Evolutionary conservation across 495 filamentous ascomycete genomes (phyloP), one percentile per base, ranked within the genome.

Genomic region (Penicillium roqueforti): DNA sequence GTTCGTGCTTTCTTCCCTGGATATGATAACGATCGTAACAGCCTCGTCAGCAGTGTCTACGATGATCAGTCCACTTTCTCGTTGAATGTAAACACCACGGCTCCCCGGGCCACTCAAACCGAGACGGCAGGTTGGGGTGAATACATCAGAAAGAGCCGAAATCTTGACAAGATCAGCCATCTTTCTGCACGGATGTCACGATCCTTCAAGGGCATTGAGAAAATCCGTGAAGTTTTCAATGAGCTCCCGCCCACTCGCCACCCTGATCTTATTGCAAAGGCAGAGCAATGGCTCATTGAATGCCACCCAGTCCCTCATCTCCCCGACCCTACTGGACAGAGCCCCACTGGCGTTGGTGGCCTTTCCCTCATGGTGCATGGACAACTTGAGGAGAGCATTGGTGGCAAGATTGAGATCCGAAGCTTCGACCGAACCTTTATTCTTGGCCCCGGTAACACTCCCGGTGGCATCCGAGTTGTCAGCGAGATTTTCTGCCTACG

Each of bases 391-490:
- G 92, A 97, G 58, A 68, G 82, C 7, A 56, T 68, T n/a, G 62
- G 74, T 6, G 70, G 79, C 31, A 80, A 82, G 51, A 78, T 80
- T 25, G 77, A 79, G 51, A 74, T 67, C 4, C 85, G 92, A 55
- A 89, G 86, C 58, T 97, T 96, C 71, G 87, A 92, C 55, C 83
- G 92, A 20, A 89, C 83, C 0, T 91, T 97, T 59, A 75, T 92
- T 39, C 75, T 97, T 18, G 89, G 90, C 1, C 91, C 91, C 4
- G 89, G 88, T 31, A 77, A 75, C 22, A 78, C 76, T 6, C 58
- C 76, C 18, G 77, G 79, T 4, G 77, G 79, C 3, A 82, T 96
- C 37, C 79, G 91, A 37, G 88, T 97, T 18, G 76, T 91, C 47
- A 91, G 79, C 65, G 92, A 97, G 68, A 82, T 89, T 61, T 76